phyloP scores from a whole-genome alignment of 148 eudicot species.

The Cornus suecica region DNA sequence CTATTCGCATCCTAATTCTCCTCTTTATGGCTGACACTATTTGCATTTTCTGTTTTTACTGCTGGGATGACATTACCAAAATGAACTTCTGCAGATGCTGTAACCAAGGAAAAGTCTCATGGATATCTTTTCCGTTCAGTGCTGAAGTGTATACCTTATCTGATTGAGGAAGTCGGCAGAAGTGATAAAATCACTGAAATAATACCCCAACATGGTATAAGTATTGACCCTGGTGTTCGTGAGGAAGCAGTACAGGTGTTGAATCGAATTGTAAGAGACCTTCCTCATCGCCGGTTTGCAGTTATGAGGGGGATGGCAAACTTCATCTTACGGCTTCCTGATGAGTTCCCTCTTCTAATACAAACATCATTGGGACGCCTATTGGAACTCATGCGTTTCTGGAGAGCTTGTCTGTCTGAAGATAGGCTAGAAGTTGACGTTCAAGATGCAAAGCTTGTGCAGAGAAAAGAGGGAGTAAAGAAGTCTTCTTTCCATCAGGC shows the following conservation, averaged over 20 bases:
- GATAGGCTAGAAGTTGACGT: slow-evolving; percentile 67
- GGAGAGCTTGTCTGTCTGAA: slow-evolving; percentile 86
- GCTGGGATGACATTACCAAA: slow-evolving; percentile 6
- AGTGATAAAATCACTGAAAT: slow-evolving; percentile 97
- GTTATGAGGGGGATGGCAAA: slow-evolving; percentile 99
- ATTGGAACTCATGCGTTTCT: slow-evolving; percentile 91
- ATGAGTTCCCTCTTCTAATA: slow-evolving; percentile 96
- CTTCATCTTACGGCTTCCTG: slow-evolving; percentile 89
- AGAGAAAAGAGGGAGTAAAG: slow-evolving; percentile 60
- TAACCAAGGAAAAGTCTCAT: slow-evolving; percentile 90
- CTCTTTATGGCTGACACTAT: not conserved
- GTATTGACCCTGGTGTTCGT: slow-evolving; percentile 99
- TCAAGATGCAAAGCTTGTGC: slow-evolving; percentile 55
- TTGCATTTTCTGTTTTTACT: slow-evolving; percentile 5
- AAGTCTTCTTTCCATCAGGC: slow-evolving; percentile 80
- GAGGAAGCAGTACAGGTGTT: slow-evolving; percentile 99
- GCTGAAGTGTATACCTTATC: slow-evolving; percentile 94
- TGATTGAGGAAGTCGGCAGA: slow-evolving; percentile 97
- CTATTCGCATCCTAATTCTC: not conserved
- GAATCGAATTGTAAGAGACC: slow-evolving; percentile 85
- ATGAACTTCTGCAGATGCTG: slow-evolving; percentile 63
- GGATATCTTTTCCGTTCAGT: slow-evolving; percentile 95
- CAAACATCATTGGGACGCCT: slow-evolving; percentile 93
- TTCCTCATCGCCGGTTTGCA: slow-evolving; percentile 98
- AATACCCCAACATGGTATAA: slow-evolving; percentile 98